These are phyloP conservation scores for Aspergillus mulundensis DNA, from an alignment of 495 filamentous ascomycete species.

Conservation along the genomic window DNA sequence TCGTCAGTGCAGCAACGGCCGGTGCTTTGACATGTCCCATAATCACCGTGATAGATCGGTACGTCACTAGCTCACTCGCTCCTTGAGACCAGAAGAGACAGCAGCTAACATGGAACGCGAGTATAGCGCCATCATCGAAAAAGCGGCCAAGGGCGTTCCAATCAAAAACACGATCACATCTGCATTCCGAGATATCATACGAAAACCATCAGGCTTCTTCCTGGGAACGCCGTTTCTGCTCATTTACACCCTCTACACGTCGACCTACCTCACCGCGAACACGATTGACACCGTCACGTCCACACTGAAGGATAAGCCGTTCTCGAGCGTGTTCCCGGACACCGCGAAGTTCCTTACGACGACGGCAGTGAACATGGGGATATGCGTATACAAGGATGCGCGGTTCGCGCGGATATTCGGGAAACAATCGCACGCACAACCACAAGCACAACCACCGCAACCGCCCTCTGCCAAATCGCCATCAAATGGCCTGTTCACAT, in stretches of 20 bases:
- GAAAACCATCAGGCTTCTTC: constrained; percentile 66
- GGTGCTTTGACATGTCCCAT: constrained; percentile 81
- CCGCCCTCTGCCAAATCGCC: constrained; percentile 6
- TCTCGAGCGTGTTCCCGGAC: constrained; percentile 63
- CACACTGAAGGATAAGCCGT: constrained; percentile 54
- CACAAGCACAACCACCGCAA: constrained; percentile 21
- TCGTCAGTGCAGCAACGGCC: constrained; percentile 66
- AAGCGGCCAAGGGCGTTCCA: constrained; percentile 77
- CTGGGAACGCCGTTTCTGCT: constrained; percentile 78
- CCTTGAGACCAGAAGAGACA: neutral
- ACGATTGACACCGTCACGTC: constrained; percentile 75
- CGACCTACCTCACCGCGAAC: constrained; percentile 91
- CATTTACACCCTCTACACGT: constrained; percentile 82
- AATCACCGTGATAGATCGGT: constrained; percentile 92
- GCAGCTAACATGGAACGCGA: neutral
- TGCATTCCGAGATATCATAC: constrained; percentile 60
- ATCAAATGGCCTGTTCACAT: constrained; percentile 18
- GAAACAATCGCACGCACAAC: constrained; percentile 19
- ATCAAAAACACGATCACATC: constrained; percentile 61
- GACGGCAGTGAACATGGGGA: constrained; percentile 75
- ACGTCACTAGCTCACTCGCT: constrained; percentile 14
- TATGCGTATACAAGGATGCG: constrained; percentile 92
- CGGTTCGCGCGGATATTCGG: constrained; percentile 83
- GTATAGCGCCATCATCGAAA: constrained; percentile 85
- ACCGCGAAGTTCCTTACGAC: constrained; percentile 81